These are phyloP conservation scores for Serendipita sp. DNA, from an alignment of 768 basidiomycete genomes.

Conservation along the genomic window DNA sequence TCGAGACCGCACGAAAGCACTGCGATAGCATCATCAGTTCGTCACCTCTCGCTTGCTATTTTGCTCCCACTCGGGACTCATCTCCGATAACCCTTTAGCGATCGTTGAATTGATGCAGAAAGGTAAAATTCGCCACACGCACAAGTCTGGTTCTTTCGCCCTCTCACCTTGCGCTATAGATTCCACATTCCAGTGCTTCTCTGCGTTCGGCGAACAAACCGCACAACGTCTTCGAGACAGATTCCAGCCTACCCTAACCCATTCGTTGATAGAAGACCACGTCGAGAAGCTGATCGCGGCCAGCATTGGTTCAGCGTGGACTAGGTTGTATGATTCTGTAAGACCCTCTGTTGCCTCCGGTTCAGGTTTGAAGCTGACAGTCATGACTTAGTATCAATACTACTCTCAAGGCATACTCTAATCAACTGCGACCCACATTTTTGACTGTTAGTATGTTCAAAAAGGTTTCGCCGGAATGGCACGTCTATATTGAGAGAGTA, in stretches of 20 bases:
- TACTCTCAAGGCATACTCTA: conserved; percentile 43
- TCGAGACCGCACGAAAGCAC: conserved; percentile 86
- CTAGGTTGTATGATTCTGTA: conserved; percentile 88
- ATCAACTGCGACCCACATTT: neutral
- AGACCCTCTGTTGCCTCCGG: conserved; percentile 16
- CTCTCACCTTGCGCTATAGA: conserved; percentile 29
- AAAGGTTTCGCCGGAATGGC: neutral
- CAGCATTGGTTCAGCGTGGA: conserved; percentile 88
- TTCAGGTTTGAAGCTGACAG: neutral
- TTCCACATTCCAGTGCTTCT: conserved; percentile 81
- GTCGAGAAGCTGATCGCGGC: conserved; percentile 81
- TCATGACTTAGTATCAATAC: conserved; percentile 59
- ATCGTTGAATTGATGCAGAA: conserved; percentile 98
- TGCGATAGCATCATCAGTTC: conserved; percentile 89
- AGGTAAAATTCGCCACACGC: conserved; percentile 29
- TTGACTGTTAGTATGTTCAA: neutral
- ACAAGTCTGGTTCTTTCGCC: conserved; percentile 7
- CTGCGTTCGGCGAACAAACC: conserved; percentile 80
- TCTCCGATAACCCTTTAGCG: conserved; percentile 21
- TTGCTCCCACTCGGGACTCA: neutral
- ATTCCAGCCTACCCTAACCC: conserved; percentile 82
- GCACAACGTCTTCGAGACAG: conserved; percentile 77
- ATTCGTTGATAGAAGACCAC: conserved; percentile 66
- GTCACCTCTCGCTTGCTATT: conserved; percentile 16
- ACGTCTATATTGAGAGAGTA: neutral